Evolutionary conservation across 495 filamentous ascomycete species (phyloP), one percentile per base, ranked within the genome.

Genomic region (Podospora pseudocomata): DNA sequence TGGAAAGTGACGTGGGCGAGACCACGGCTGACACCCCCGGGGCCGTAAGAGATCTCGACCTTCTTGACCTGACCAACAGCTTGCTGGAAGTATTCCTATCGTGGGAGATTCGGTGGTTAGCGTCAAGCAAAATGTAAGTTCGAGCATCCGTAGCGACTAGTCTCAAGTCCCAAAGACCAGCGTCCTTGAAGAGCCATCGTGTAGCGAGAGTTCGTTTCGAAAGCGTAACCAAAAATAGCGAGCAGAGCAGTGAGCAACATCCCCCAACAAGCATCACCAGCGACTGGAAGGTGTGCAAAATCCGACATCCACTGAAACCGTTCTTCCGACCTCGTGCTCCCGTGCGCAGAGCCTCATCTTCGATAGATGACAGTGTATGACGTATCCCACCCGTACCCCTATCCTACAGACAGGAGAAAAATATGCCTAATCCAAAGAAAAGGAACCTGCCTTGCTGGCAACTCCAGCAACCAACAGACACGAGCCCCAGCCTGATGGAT

Each of bases 31-130:
- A 85, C 85, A 62, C 95, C 94, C 75, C 92, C 92, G 57, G 94
- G 91, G 74, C 94, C 94, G 79, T 98, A 98, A 39, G 91, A 92
- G 73, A 99, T 85, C 75, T 91, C 87, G 61, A 91, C 91, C 79
- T 85, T 87, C 85, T 93, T 97, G 79, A 97, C 90, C 63, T 91
- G 89, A 58, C 94, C 96, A 81, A 96, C 86, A 74, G 91, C 89
- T 77, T 92, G 90, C 74, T 83, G 78, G 81, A 99, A 97, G 80
- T 97, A 99, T 83, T 98, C 95, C 95, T 99, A 94, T 82, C 78
- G 70, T 76, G 73, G 74, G 75, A 32, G 65, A 65, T 57, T 72
- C 56, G 65, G 70, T 74, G 73, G 77, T 80, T 79, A 79, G 77
- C 77, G 73, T 76, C 71, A 70, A 71, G 67, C 34, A 68, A 67